Evolutionary conservation across 1,284 basidiomycete species (phyloP), one percentile per base, ranked within the genome.

Genomic region (Psilocybe mexicana): DNA sequence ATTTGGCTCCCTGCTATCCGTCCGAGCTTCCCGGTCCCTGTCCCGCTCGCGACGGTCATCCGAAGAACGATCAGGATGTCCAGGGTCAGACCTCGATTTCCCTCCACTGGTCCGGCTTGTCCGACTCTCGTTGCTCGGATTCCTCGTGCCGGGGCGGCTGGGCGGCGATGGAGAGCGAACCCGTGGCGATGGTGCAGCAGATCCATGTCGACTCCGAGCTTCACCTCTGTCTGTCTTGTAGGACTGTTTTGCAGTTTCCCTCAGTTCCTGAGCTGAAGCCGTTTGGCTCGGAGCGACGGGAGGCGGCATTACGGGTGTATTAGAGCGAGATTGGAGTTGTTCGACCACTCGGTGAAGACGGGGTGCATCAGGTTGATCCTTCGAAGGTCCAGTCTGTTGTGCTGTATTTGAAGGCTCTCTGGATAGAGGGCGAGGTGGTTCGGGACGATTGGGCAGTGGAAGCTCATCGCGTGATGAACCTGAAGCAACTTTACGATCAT

Each of bases 241-340:
- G 70, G 47, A 86, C 67, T 87, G 85, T 64, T 85, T 87, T 7
- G 89, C 89, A 6, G 87, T 90, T 66, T 89, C 87, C 51, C 90
- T 81, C 5, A 93, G 77, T 64, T 92, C 91, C 65, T 92, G 90
- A 0, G 91, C 91, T n/a, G 86, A 87, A 7, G 76, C 71, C 0
- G 88, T 92, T 65, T 92, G 90, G 65, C 91, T 93, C 1, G 91
- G 91, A 45, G 78, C 84, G n/a, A 74, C 76, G 14, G 90, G 90
- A 11, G 91, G 90, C 25, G 88, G 88, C 91, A 93, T 93, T 1
- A 70, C 69, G 43, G 79, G 79, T n/a, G 65, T 66, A 25, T 78
- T 76, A 4, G 67, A 53, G 28, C 73, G 72, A 12, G 65, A 50
- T 45, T 65, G 55, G 51, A 70, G 71, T 24, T 75, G 73, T 5